Percentiles rank a stretch among this genome's conserved stretches.
These are phyloP conservation scores for Fennellomyces sp. DNA, from an alignment of 371 early-diverging fungal genomes.

Conservation along the genomic window DNA sequence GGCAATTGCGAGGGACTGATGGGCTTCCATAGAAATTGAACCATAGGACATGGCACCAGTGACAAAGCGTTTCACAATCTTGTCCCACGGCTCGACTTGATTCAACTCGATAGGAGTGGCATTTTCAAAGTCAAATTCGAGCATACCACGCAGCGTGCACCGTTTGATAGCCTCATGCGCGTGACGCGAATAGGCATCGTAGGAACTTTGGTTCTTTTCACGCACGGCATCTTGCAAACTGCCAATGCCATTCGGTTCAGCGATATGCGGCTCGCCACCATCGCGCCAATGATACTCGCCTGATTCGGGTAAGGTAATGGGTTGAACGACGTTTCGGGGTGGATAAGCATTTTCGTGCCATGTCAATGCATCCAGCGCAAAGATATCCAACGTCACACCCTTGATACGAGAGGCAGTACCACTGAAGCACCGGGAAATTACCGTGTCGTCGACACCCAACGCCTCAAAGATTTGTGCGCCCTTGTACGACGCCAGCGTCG, in stretches of 20 bases:
- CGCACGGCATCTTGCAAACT: slow-evolving; percentile 96
- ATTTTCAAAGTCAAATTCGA: slow-evolving; percentile 84
- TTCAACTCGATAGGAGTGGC: slow-evolving; percentile 83
- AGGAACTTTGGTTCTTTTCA: slow-evolving; percentile 83
- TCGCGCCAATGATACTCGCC: slow-evolving; percentile 97
- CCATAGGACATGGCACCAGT: slow-evolving; percentile 99
- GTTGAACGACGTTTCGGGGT: slow-evolving; percentile 62
- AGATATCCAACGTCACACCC: slow-evolving; percentile 85
- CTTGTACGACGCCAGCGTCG: slow-evolving; percentile 96
- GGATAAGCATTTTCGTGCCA: slow-evolving; percentile 89
- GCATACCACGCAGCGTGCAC: slow-evolving; percentile 94
- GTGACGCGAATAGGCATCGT: slow-evolving; percentile 81
- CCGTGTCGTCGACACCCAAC: slow-evolving; percentile 87
- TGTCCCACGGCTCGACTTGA: slow-evolving; percentile 96
- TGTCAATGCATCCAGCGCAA: slow-evolving; percentile 88
- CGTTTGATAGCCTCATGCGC: slow-evolving; percentile 83
- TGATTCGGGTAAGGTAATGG: slow-evolving; percentile 80
- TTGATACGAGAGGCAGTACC: slow-evolving; percentile 96
- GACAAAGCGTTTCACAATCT: slow-evolving; percentile 93
- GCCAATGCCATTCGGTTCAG: slow-evolving; percentile 87
- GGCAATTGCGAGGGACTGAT: slow-evolving; percentile 89
- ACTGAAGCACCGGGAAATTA: slow-evolving; percentile 89
- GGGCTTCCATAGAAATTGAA: slow-evolving; percentile 94
- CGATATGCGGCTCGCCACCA: slow-evolving; percentile 91
- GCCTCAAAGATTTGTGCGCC: slow-evolving; percentile 99